Percentiles rank a stretch among this genome's conserved stretches.
phyloP scores from a whole-genome alignment of 192 early-diverging fungal genomes.

The Rhizophagus prolifer region DNA sequence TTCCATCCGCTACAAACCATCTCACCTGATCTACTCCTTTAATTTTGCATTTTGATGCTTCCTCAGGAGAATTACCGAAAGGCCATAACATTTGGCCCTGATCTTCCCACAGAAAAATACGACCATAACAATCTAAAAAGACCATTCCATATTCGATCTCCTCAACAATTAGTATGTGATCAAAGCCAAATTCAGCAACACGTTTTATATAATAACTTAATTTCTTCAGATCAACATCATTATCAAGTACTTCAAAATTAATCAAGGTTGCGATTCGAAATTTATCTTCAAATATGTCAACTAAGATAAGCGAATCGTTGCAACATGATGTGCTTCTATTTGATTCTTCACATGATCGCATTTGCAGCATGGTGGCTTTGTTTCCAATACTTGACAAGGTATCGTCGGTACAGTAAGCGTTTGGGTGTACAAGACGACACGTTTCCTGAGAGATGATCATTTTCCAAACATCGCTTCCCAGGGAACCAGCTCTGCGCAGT shows the following conservation, averaged over 20 bases:
- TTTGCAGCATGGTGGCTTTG: background rate
- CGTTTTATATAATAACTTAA: constrained; percentile 12
- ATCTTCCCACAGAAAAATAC: no score
- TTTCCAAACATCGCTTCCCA: constrained; percentile 9
- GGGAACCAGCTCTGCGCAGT: constrained; percentile 7
- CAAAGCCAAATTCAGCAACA: constrained; percentile 22
- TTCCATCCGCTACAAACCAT: no score
- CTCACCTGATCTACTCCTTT: no score
- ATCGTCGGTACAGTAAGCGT: no score
- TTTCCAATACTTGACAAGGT: background rate
- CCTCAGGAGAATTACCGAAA: constrained; percentile 19
- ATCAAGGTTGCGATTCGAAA: no score
- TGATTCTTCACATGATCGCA: background rate
- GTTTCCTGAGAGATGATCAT: background rate
- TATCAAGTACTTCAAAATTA: background rate
- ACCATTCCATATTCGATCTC: constrained; percentile 12
- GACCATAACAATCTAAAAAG: constrained; percentile 25
- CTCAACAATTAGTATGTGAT: constrained; percentile 17
- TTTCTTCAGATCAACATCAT: background rate
- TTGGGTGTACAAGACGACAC: background rate
- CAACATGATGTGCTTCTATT: no score
- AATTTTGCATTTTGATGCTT: background rate
- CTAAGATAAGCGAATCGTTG: constrained; percentile 7
- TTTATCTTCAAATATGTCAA: constrained; percentile 14
- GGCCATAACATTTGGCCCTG: no score